Percentiles rank a stretch among this genome's conserved stretches.
These are phyloP conservation scores for Yarrowia sp. DNA, from an alignment of 805 yeast genomes.

Conservation along the genomic window DNA sequence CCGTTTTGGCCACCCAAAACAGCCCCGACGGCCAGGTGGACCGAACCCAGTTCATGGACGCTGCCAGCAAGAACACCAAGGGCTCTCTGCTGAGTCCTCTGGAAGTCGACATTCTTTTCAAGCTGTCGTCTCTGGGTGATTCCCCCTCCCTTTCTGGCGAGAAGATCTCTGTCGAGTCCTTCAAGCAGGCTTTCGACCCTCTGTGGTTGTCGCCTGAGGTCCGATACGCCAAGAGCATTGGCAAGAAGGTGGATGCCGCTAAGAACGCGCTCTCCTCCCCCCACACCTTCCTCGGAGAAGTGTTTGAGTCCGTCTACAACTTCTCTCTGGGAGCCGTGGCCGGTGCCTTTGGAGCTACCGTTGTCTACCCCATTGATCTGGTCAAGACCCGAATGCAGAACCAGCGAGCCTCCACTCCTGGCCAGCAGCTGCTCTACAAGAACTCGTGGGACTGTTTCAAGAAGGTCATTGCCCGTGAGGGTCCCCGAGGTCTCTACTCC, in stretches of 20 bases:
- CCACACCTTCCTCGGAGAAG: conserved; percentile 48
- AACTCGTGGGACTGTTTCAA: conserved; percentile 83
- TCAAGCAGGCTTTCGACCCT: conserved; percentile 44
- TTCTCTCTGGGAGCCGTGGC: conserved; percentile 90
- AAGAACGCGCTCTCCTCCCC: conserved; percentile 41
- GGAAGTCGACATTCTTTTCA: conserved; percentile 45
- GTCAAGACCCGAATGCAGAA: conserved; percentile 98
- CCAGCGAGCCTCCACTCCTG: conserved; percentile 63
- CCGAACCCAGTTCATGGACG: conserved; percentile 39
- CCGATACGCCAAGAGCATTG: conserved; percentile 36
- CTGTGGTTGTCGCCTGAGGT: conserved; percentile 42
- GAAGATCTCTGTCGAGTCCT: conserved; percentile 38
- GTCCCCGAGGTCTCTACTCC: conserved; percentile 79
- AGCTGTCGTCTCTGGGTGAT: conserved; percentile 38
- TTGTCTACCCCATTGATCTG: conserved; percentile 93
- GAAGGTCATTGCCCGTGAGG: conserved; percentile 74
- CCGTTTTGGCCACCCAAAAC: conserved; percentile 36
- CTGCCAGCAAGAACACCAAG: conserved; percentile 42
- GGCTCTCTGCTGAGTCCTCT: conserved; percentile 44
- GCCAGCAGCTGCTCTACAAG: conserved; percentile 51
- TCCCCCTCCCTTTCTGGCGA: conserved; percentile 34
- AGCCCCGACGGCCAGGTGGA: conserved; percentile 40
- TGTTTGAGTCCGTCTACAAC: conserved; percentile 83
- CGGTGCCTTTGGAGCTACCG: conserved; percentile 97
- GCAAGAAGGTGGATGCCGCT: conserved; percentile 41